Evolutionary conservation across 75 land plant species (phyloP).

Genomic region (Chamaecyparis obtusa): DNA sequence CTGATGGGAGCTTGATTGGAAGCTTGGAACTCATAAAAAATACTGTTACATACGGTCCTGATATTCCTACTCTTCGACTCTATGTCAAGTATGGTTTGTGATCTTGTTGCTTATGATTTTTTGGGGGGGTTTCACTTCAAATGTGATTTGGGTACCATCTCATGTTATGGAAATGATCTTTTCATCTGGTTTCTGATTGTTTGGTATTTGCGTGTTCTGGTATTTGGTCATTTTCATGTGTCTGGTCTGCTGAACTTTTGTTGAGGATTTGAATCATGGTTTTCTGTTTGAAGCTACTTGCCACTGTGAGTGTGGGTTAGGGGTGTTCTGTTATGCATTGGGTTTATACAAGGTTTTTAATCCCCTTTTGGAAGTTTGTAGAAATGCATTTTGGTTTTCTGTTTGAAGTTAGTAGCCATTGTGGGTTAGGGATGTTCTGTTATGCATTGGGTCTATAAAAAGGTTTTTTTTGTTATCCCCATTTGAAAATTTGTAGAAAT

Average conservation of each 20-base stretch:
- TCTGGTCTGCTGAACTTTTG: not conserved
- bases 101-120: not conserved
- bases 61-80: constrained; percentile 48
- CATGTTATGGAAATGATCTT: no score
- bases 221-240: not conserved
- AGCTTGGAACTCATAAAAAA: constrained; percentile 15
- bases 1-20: constrained; percentile 21
- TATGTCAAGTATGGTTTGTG: constrained; percentile 46
- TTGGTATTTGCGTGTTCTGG: not conserved
- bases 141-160: not conserved
- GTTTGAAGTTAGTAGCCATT: not conserved
- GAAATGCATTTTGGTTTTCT: not conserved
- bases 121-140: no score
- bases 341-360: not conserved
- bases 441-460: not conserved
- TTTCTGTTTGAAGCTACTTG: not conserved
- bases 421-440: not conserved
- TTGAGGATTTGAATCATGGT: not conserved
- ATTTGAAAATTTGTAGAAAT: not conserved
- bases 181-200: not conserved
- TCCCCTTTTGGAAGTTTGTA: not conserved
- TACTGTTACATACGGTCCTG: constrained; percentile 30
- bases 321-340: not conserved
- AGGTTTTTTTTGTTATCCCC: not conserved
- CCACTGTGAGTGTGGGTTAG: not conserved